phyloP scores from a whole-genome alignment of 768 basidiomycete genomes.

The Tylopilus cervinicoccineus region DNA sequence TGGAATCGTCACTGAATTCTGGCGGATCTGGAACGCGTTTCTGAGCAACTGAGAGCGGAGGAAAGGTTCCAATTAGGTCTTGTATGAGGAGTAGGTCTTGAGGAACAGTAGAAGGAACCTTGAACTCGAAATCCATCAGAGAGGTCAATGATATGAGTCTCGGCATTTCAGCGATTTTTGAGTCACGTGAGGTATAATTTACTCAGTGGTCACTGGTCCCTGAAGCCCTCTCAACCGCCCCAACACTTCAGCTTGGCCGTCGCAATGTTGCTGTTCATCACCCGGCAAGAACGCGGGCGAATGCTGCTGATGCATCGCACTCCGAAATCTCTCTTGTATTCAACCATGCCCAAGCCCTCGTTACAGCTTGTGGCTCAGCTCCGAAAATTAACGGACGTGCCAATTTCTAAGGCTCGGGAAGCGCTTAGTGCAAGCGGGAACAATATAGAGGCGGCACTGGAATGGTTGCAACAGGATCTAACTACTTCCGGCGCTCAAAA shows the following conservation, averaged over 20 bases:
- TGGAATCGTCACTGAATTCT: slow-evolving; percentile 40
- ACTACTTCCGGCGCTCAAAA: slow-evolving; percentile 68
- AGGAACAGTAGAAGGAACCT: slow-evolving; percentile 55
- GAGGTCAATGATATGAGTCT: background rate
- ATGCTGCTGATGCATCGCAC: background rate
- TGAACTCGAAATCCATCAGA: slow-evolving; percentile 44
- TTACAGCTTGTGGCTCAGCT: slow-evolving; percentile 82
- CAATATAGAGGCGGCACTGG: slow-evolving; percentile 67
- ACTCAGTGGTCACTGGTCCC: too few relatives aligned
- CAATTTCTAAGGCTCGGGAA: slow-evolving; percentile 84
- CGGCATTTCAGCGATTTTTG: background rate
- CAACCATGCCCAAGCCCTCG: slow-evolving; percentile 55
- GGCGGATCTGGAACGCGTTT: background rate
- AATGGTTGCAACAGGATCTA: slow-evolving; percentile 79
- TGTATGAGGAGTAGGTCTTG: slow-evolving; percentile 77
- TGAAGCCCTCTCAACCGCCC: background rate
- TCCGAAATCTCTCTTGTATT: slow-evolving; percentile 37
- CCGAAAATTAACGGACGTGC: slow-evolving; percentile 75
- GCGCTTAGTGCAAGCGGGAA: slow-evolving; percentile 74
- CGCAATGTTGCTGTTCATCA: slow-evolving; percentile 17
- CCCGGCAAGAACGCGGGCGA: slow-evolving; percentile 4
- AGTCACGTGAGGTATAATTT: slow-evolving; percentile 21
- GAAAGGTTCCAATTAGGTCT: slow-evolving; percentile 48
- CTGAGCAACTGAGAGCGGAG: background rate
- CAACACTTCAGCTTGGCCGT: background rate